A percentile compares a stretch with the other conserved stretches of the same genome.
These are phyloP conservation scores for Echeveria elegans DNA, from an alignment of 164 flowering plant genomes.

Conservation along the genomic window DNA sequence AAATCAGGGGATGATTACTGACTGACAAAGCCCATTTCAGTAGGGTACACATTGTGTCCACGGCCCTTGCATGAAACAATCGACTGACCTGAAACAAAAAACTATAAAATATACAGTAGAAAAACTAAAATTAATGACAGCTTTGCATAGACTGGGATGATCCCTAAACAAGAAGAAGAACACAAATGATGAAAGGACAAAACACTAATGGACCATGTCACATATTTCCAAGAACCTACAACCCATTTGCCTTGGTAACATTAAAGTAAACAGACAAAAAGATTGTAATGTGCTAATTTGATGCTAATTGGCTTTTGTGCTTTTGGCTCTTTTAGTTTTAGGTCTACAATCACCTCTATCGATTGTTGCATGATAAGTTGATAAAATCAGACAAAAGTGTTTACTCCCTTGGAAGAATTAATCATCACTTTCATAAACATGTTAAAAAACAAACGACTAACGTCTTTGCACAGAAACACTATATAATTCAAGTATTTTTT, in stretches of 20 bases:
- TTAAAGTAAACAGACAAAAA: conserved; percentile 2
- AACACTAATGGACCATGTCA: neutral
- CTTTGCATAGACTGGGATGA: neutral
- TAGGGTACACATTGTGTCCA: too few relatives aligned
- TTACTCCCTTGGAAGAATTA: neutral
- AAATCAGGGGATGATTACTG: neutral
- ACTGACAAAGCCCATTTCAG: neutral
- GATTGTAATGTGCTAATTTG: neutral
- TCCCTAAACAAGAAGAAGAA: neutral
- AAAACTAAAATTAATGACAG: neutral
- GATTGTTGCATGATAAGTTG: neutral
- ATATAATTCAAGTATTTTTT: too few relatives aligned
- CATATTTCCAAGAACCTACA: neutral
- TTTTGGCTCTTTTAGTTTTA: neutral
- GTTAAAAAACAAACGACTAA: neutral
- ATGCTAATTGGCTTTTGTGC: neutral
- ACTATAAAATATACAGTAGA: neutral
- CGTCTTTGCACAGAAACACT: neutral
- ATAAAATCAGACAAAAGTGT: neutral
- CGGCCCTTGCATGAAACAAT: neutral
- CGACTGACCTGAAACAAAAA: too few relatives aligned
- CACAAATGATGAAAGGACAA: conserved; percentile 1
- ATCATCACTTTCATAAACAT: neutral
- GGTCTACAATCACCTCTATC: neutral
- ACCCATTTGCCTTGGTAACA: neutral